Evolutionary conservation across 1,284 basidiomycete genomes (phyloP).

Genomic region (Ustilago nuda): DNA sequence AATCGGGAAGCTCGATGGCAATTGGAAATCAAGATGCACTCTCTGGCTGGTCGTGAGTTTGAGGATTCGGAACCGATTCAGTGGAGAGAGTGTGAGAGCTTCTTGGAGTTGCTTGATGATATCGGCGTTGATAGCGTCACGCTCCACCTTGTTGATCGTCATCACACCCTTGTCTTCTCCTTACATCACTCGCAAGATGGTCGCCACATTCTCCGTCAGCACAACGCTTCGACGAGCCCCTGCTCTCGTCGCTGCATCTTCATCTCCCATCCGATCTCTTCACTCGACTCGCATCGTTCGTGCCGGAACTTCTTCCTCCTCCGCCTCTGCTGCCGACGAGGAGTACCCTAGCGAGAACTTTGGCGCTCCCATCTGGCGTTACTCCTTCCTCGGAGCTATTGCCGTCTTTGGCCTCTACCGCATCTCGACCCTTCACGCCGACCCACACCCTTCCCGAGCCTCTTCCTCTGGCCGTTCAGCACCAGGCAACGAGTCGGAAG

Average conservation of each 20-base stretch:
- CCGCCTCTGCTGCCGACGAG: constrained; percentile 29
- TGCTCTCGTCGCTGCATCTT: constrained; percentile 8
- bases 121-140: constrained; percentile 4
- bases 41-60: background rate
- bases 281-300: constrained; percentile 44
- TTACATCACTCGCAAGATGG: constrained; percentile 15
- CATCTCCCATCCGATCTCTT: constrained; percentile 34
- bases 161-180: constrained; percentile 2
- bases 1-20: constrained; percentile 6
- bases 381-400: constrained; percentile 48
- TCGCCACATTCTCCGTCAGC: constrained; percentile 27
- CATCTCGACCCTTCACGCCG: constrained; percentile 51
- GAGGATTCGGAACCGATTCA: constrained; percentile 16
- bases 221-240: constrained; percentile 31
- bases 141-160: constrained; percentile 7
- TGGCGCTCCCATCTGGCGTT: constrained; percentile 60
- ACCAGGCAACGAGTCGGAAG: constrained; percentile 56
- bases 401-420: constrained; percentile 57
- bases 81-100: constrained; percentile 1
- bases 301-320: constrained; percentile 32
- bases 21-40: constrained; percentile 2
- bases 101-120: constrained; percentile 12
- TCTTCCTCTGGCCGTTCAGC: constrained; percentile 52
- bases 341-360: constrained; percentile 51
- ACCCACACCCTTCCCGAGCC: constrained; percentile 52